Evolutionary conservation across 176 grass and related monocot genomes (phyloP).

Genomic region (Eleusine indica): DNA sequence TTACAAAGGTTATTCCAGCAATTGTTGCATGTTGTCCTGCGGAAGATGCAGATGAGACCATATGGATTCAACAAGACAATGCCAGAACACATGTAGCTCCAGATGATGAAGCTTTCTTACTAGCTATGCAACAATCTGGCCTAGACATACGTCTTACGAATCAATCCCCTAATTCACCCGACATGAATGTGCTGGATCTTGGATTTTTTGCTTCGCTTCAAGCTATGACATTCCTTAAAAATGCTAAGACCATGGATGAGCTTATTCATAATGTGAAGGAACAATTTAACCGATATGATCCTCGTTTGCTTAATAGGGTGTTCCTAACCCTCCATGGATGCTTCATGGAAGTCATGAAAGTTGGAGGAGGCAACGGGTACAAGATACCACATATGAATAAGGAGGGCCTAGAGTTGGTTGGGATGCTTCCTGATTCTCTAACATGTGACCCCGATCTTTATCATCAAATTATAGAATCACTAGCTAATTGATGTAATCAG

Average conservation of each 20-base stretch:
- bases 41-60: background rate
- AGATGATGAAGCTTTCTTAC: background rate
- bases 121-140: background rate
- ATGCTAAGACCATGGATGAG: background rate
- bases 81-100: background rate
- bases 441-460: too few relatives aligned
- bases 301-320: background rate
- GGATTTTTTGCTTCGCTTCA: background rate
- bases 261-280: background rate
- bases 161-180: background rate
- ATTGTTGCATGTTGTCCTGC: background rate
- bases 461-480: too few relatives aligned
- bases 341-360: background rate
- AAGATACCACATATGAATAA: too few relatives aligned
- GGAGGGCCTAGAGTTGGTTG: too few relatives aligned
- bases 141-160: background rate
- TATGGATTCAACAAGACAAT: constrained; percentile 9
- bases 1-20: too few relatives aligned
- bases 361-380: background rate
- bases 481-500: too few relatives aligned
- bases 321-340: constrained; percentile 4
- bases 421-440: too few relatives aligned
- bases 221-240: background rate
- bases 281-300: background rate
- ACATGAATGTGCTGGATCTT: background rate